Evolutionary conservation across 2,329 filamentous ascomycete species (phyloP), one percentile per base, ranked within the genome.

Genomic region (Botrytis paeoniae): DNA sequence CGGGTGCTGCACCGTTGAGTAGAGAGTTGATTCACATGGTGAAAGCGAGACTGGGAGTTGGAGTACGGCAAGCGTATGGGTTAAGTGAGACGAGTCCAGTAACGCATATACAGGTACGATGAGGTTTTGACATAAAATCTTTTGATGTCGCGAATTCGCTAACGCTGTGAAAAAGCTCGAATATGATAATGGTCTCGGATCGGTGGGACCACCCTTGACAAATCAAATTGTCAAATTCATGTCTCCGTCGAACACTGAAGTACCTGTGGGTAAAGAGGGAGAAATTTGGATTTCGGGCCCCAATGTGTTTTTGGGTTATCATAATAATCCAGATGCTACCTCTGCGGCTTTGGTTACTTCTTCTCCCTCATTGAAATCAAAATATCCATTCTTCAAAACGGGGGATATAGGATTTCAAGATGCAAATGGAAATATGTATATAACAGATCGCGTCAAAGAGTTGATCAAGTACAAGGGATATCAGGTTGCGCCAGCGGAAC

Each of bases 351-450:
- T 60, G 10, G 18, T 57, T 7, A 89, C 90, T 0, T 89, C 94
- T 75, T 91, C 91, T 5, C 77, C 84, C 0, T 93, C 95, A 75
- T 93, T 93, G 1, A 16, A 41, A 9, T 29, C 25, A 37, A 10
- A 37, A 16, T 22, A 45, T 32, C 32, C 41, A 0, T 97, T 90
- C 85, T 97, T 96, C 70, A 75, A 75, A 64, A 97, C 94, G 0
- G 94, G 94, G 2, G 94, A 97, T 78, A 89, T 97, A 57, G 92
- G 93, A 8, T 90, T 92, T 76, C 88, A 92, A 77, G 92, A 97
- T 79, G 83, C 86, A 66, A 85, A 92, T 69, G 92, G 92, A 63
- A 93, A 96, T 78, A 92, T 96, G 78, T 97, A 90, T 84, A 94
- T 97, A 80, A 96, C 94, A 1, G 94, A 97, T 80, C 91, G 94